Percentiles rank a stretch among this genome's conserved stretches.
Conservation (phyloP, 2,329 filamentous ascomycete species). For the Fusarium sp. region DNA sequence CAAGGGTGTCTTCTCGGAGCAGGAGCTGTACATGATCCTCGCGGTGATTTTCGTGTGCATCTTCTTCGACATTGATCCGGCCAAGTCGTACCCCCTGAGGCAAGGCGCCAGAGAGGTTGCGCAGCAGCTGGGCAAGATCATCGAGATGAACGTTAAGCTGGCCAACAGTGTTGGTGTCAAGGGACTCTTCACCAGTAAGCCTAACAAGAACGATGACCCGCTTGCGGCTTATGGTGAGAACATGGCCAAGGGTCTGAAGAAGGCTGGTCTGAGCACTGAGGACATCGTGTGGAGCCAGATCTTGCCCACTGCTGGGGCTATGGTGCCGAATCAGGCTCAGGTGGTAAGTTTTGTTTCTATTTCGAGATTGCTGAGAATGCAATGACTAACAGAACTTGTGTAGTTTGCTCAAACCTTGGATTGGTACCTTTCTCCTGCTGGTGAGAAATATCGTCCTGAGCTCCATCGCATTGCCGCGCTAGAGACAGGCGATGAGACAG, state of each 20-base stretch:
- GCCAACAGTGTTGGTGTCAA: conserved; percentile 55
- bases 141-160: conserved; percentile 75
- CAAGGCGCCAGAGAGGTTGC: conserved; percentile 69
- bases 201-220: conserved; percentile 63
- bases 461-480: conserved; percentile 70
- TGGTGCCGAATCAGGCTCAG: conserved; percentile 78
- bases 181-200: conserved; percentile 64
- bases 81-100: conserved; percentile 73
- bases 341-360: conserved; percentile 60
- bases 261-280: conserved; percentile 69
- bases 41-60: conserved; percentile 74
- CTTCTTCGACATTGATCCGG: conserved; percentile 74
- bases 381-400: conserved; percentile 33
- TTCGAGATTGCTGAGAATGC: background rate
- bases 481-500: conserved; percentile 67
- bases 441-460: conserved; percentile 67
- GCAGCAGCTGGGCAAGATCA: conserved; percentile 68
- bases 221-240: conserved; percentile 74
- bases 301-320: conserved; percentile 73
- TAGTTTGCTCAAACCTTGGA: conserved; percentile 79
- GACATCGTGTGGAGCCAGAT: conserved; percentile 80
- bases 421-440: conserved; percentile 73
- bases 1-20: conserved; percentile 67
- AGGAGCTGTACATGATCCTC: conserved; percentile 71
- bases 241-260: conserved; percentile 73